Evolutionary conservation across 129 eudicot genomes (phyloP), one percentile per base, ranked within the genome.

Genomic region (Flaveria sonorensis): DNA sequence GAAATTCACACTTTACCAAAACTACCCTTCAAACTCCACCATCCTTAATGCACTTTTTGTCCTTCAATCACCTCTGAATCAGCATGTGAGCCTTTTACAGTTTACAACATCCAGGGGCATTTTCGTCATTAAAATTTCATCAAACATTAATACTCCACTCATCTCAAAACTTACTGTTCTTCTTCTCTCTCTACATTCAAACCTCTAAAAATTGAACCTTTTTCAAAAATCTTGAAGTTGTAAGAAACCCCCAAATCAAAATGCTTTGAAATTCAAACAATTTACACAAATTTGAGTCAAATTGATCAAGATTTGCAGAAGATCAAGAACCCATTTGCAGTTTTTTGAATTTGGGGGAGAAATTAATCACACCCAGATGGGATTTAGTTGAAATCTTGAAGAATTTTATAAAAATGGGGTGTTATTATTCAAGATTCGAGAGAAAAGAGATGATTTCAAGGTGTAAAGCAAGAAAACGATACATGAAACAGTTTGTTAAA

Each of bases 401-500:
- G 23, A 19, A 53, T 16, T 18, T n/a, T 6, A 6, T 0, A 36
- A 2, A 78, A 23, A 90, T 94, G 98, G 98, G 98, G 67, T 87
- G 97, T 66, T 91, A 88, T 77, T 86, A 81, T 75, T 89, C 97
- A 78, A 89, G 90, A 61, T 56, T 89, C 72, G 95, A 94, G 73
- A 85, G 86, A 63, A 87, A 89, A 82, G 98, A 91, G 39, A 86
- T 85, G 86, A 96, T 94, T 21, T 79, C 96, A 21, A 89, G 98
- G 71, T 94, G 98, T 72, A 91, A 85, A 79, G 93, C 89, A 0
- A 70, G 97, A 82, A 91, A 85, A 68, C 83, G 96, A 74, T 91
- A 91, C 77, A 94, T 94, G 96, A 94, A 93, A 75, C 92, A 89
- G 39, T 89, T 93, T 50, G 98, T 93, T 0, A 83, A 90, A 73